Base-by-base conservation (phyloP, 108 stramenopile species). In the Epipyxis sp. region DNA sequence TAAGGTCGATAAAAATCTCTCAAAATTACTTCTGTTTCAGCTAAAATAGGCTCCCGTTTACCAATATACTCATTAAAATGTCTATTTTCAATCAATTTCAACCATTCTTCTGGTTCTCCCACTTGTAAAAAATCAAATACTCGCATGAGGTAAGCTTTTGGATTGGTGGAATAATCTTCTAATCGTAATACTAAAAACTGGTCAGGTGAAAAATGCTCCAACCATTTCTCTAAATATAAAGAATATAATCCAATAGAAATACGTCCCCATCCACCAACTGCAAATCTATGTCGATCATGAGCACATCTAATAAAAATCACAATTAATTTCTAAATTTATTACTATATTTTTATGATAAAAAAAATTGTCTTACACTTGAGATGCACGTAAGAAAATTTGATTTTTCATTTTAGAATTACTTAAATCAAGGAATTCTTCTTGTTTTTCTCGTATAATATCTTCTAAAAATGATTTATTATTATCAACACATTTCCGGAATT, bases 151-250 rank as follows among this genome's bases (percentile, higher is more conserved):
- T 74, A 37, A 34, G 41, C 71, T 32, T 6, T 13, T 43, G 71
- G 71, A 39, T 74, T 42, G 27, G 13, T 74, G 10, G 16, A 37
- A 37, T 35, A 74, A 37, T 74, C 71, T 42, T 74, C 71, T 37
- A 74, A 74, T 6, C 71, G 44, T 32, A 74, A 46, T 42, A 74
- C 34, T 10, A 74, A 42, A 42, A 74, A 74, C 50, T 74, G 71
- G 13, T 27, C 25, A 27, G 32, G 32, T 6, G 6, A 13, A 42
- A 74, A 74, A 25, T 74, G 78, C 0, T 78, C 65, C 29, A 78
- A 30, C 78, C 78, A 78, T 1, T 37, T 27, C 34, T 0, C 59
- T 30, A 78, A 3, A 67, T 46, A 62, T 27, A 62, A 39, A 6
- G 1, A 16, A 34, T 78, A 78, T 29, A 78, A 20, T 35, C 67